phyloP scores from a whole-genome alignment of 2,329 filamentous ascomycete species.

The Aspergillus sp. region DNA sequence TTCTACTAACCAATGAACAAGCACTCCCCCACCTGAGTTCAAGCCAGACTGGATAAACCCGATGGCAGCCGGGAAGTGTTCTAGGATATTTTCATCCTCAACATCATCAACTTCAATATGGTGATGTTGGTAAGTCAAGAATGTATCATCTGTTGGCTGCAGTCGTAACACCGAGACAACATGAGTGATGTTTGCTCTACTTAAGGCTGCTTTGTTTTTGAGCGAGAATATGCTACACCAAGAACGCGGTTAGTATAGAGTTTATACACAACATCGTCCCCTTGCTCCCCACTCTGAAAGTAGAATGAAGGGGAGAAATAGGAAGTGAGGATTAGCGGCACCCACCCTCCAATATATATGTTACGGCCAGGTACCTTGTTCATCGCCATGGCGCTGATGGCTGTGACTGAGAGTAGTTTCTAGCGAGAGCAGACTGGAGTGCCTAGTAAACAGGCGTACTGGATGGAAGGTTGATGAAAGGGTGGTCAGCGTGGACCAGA shows the following conservation, averaged over 20 bases:
- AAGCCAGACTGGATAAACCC: slow-evolving; percentile 82
- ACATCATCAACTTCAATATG: slow-evolving; percentile 88
- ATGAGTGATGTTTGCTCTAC: slow-evolving; percentile 80
- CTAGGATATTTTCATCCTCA: slow-evolving; percentile 83
- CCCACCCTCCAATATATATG: slow-evolving; percentile 78
- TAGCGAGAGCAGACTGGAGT: neutral
- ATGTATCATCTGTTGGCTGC: slow-evolving; percentile 59
- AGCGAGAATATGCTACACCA: slow-evolving; percentile 74
- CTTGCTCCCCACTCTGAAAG: neutral
- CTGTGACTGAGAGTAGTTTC: neutral
- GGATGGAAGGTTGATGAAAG: neutral
- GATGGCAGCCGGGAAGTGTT: slow-evolving; percentile 77
- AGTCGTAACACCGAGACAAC: slow-evolving; percentile 80
- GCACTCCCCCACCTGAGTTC: slow-evolving; percentile 61
- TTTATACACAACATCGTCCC: neutral
- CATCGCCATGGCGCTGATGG: slow-evolving; percentile 46
- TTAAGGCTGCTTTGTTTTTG: slow-evolving; percentile 70
- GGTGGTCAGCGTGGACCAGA: neutral
- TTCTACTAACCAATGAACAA: slow-evolving; percentile 70
- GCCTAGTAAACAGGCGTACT: neutral
- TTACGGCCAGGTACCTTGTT: slow-evolving; percentile 72
- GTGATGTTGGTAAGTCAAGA: slow-evolving; percentile 70
- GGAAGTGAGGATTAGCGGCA: slow-evolving; percentile 17
- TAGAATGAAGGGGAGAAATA: slow-evolving; percentile 7
- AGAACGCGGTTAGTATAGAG: neutral